A percentile compares a stretch with the other conserved stretches of the same genome.
Conservation (phyloP, 2,329 filamentous ascomycete genomes). For the Biscogniauxia sp. region DNA sequence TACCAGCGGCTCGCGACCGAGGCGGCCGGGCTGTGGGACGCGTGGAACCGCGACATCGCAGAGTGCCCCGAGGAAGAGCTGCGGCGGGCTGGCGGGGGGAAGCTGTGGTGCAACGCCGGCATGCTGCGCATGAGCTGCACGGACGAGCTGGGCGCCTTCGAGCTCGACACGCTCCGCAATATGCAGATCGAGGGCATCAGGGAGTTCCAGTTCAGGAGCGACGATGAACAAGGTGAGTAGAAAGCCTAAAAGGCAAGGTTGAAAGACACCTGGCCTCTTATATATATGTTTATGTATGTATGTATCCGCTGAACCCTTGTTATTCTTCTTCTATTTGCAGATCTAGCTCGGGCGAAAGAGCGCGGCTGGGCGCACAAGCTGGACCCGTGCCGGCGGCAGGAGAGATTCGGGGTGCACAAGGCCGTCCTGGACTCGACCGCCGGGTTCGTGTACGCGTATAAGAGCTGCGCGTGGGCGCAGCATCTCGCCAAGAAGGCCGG, state of each 20-base stretch:
- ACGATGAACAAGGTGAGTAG: slow-evolving; percentile 23
- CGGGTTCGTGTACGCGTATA: slow-evolving; percentile 39
- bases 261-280: too few relatives aligned
- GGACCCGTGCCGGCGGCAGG: slow-evolving; percentile 34
- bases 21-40: slow-evolving; percentile 40
- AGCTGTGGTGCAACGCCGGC: slow-evolving; percentile 26
- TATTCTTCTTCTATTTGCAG: slow-evolving; percentile 1
- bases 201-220: slow-evolving; percentile 24
- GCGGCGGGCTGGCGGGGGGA: slow-evolving; percentile 10
- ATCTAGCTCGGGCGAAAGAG: slow-evolving; percentile 18
- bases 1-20: slow-evolving; percentile 46
- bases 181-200: slow-evolving; percentile 28
- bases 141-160: slow-evolving; percentile 19
- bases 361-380: slow-evolving; percentile 25
- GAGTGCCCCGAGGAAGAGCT: background rate
- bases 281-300: too few relatives aligned
- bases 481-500: slow-evolving; percentile 40
- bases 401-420: slow-evolving; percentile 27
- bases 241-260: background rate
- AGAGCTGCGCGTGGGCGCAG: slow-evolving; percentile 25
- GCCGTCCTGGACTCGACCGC: slow-evolving; percentile 46
- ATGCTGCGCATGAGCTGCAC: slow-evolving; percentile 25
- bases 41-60: slow-evolving; percentile 43
- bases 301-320: too few relatives aligned
- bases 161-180: slow-evolving; percentile 23